phyloP scores from a whole-genome alignment of 2,329 filamentous ascomycete genomes.

The Beauveria australis region DNA sequence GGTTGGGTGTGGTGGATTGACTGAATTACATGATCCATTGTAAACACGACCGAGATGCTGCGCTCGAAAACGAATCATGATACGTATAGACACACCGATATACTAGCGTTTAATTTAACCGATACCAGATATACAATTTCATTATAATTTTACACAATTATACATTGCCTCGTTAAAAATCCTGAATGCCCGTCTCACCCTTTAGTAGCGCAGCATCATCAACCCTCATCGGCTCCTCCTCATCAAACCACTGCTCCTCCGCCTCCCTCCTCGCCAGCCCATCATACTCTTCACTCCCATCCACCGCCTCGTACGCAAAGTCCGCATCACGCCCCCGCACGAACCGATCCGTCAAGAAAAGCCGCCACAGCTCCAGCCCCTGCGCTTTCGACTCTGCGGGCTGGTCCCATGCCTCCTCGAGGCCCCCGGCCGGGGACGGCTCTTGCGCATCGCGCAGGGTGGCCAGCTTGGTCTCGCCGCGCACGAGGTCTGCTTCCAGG shows the following conservation, averaged over 20 bases:
- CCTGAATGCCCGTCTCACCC: constrained; percentile 65
- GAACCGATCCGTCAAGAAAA: constrained; percentile 67
- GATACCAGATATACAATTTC: background rate
- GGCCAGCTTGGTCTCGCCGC: constrained; percentile 69
- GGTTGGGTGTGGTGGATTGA: constrained; percentile 34
- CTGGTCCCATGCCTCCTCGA: constrained; percentile 22
- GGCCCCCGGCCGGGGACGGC: constrained; percentile 24
- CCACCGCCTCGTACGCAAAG: constrained; percentile 67
- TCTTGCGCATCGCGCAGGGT: constrained; percentile 22
- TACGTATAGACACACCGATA: background rate
- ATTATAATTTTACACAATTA: background rate
- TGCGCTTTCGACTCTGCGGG: constrained; percentile 45
- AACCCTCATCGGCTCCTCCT: constrained; percentile 58
- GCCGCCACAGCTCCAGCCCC: constrained; percentile 59
- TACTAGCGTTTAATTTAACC: background rate
- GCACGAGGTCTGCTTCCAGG: constrained; percentile 67
- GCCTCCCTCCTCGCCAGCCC: constrained; percentile 49
- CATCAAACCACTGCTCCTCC: constrained; percentile 73
- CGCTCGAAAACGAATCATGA: constrained; percentile 9
- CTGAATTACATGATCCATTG: background rate
- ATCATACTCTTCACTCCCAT: constrained; percentile 65
- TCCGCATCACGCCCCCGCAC: constrained; percentile 66
- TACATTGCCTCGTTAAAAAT: constrained; percentile 43
- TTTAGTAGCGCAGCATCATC: constrained; percentile 21
- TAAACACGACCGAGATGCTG: too few species aligned